phyloP scores from a whole-genome alignment of 164 flowering plant species.

The Annona cherimola region DNA sequence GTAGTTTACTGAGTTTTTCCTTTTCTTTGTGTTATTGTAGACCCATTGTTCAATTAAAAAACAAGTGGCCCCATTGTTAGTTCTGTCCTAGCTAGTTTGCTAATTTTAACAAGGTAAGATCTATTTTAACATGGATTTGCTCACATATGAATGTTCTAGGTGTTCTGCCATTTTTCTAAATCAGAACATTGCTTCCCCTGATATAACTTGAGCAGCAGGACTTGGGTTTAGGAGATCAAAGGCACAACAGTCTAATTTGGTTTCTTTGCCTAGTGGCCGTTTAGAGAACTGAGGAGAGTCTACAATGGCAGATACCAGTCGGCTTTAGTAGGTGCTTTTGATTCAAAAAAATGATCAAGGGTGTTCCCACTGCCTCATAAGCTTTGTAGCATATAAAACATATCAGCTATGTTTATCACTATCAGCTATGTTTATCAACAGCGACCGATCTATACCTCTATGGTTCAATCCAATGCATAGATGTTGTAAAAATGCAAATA shows the following conservation, averaged over 20 bases:
- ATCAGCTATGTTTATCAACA: no score
- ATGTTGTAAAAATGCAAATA: no score
- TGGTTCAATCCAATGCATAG: no score
- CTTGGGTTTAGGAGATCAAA: constrained; percentile 30
- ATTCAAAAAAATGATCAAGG: constrained; percentile 83
- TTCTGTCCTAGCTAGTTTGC: constrained; percentile 37
- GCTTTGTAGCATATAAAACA: no score
- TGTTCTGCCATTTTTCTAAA: background rate
- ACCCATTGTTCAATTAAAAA: constrained; percentile 37
- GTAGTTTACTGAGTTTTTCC: background rate
- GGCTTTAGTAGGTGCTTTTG: constrained; percentile 41
- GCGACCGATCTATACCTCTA: no score
- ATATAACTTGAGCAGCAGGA: constrained; percentile 19
- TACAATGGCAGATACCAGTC: constrained; percentile 72
- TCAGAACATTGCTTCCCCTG: constrained; percentile 27
- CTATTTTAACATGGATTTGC: background rate
- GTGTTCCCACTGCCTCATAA: constrained; percentile 10
- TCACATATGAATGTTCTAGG: background rate
- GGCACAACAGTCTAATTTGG: constrained; percentile 28
- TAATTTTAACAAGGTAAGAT: constrained; percentile 41
- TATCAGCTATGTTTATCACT: no score
- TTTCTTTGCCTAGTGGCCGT: constrained; percentile 32
- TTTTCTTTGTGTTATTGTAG: constrained; percentile 20
- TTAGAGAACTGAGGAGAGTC: constrained; percentile 45
- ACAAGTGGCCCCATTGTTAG: constrained; percentile 28